Percentiles rank a stretch among this genome's conserved stretches.
Evolutionary conservation across 1,139 yeast genomes (phyloP).

Genomic region (Wickerhamomyces sp.): DNA sequence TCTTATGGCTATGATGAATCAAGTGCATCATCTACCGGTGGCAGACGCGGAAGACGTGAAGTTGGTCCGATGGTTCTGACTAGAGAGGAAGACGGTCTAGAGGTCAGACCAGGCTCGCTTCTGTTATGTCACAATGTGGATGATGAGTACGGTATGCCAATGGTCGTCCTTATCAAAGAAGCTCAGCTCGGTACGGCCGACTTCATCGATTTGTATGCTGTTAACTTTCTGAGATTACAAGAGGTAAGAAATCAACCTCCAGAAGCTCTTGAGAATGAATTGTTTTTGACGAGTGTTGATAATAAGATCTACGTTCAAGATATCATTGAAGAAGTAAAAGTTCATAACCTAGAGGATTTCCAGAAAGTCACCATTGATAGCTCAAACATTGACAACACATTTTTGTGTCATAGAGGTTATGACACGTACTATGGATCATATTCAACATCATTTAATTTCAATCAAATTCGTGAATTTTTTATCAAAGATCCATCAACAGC

Average conservation of each 20-base stretch:
- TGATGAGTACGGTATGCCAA: conserved; percentile 10
- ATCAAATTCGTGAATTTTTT: conserved; percentile 8
- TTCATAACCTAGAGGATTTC: conserved; percentile 14
- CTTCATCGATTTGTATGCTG: conserved; percentile 13
- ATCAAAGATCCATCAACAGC: conserved; percentile 9
- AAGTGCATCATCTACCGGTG: not conserved
- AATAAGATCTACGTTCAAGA: conserved; percentile 10
- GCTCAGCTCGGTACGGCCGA: conserved; percentile 18
- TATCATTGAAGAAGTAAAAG: conserved; percentile 16
- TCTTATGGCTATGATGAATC: conserved; percentile 13
- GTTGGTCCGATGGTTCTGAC: conserved; percentile 11
- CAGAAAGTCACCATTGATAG: conserved; percentile 15
- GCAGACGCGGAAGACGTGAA: conserved; percentile 12
- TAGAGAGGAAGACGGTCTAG: conserved; percentile 21
- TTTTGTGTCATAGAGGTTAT: conserved; percentile 19
- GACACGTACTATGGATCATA: conserved; percentile 17
- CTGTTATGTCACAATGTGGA: conserved; percentile 10
- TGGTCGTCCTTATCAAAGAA: conserved; percentile 14
- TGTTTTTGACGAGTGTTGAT: conserved; percentile 18
- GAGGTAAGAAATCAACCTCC: conserved; percentile 15
- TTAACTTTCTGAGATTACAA: conserved; percentile 10
- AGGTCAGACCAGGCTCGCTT: conserved; percentile 15
- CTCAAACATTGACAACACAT: conserved; percentile 17
- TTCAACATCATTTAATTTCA: conserved; percentile 12
- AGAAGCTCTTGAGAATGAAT: conserved; percentile 13